These are phyloP conservation scores for Penicillium dipodomyicola DNA, from an alignment of 495 filamentous ascomycete genomes.

Conservation along the genomic window DNA sequence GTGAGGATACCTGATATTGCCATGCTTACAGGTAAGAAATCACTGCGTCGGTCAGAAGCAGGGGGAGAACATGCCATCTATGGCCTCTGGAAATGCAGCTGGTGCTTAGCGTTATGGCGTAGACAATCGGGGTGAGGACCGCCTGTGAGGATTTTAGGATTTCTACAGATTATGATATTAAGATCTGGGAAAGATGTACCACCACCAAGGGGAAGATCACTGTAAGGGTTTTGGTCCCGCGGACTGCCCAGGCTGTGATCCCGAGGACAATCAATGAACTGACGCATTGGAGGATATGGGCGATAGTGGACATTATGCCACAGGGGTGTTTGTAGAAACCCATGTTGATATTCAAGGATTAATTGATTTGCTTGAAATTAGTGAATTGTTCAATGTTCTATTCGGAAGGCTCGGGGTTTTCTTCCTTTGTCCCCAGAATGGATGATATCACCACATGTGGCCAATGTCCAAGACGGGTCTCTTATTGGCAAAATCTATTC, in stretches of 20 bases:
- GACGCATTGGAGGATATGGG: conserved; percentile 15
- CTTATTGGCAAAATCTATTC: not conserved
- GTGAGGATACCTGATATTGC: too few species aligned
- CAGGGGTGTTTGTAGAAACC: conserved; percentile 2
- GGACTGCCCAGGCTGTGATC: conserved; percentile 24
- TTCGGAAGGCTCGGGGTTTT: not conserved
- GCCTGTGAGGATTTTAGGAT: conserved; percentile 4
- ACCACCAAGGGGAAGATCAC: conserved; percentile 22
- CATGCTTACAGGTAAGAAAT: conserved; percentile 21
- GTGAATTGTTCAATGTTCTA: not conserved
- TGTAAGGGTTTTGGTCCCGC: conserved; percentile 20
- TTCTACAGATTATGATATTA: not conserved
- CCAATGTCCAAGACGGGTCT: not conserved
- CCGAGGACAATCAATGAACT: conserved; percentile 25
- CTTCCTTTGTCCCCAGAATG: not conserved
- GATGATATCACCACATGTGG: conserved; percentile 12
- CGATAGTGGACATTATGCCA: conserved; percentile 3
- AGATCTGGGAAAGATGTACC: conserved; percentile 8
- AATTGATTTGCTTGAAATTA: not conserved
- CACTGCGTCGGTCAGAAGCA: conserved; percentile 13
- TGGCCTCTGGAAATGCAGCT: conserved; percentile 16
- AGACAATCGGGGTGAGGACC: conserved; percentile 10
- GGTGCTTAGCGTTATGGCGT: conserved; percentile 3
- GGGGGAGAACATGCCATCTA: conserved; percentile 15
- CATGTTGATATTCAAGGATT: not conserved